A percentile compares a stretch with the other conserved stretches of the same genome.
These are phyloP conservation scores for Ustilago hordei DNA, from an alignment of 1,284 basidiomycete genomes.

Conservation along the genomic window DNA sequence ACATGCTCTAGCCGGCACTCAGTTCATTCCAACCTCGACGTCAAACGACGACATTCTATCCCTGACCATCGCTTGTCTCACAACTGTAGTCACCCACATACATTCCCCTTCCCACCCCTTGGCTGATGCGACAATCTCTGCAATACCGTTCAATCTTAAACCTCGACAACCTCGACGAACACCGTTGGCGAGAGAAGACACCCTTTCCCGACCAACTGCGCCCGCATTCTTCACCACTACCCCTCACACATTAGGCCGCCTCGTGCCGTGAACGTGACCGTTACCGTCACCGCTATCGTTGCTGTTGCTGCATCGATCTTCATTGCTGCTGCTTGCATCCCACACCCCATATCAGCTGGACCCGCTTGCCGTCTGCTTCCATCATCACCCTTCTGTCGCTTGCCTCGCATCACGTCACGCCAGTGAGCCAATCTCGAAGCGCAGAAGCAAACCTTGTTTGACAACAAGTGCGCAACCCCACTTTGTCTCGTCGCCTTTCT, in stretches of 20 bases:
- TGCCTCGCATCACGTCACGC: slow-evolving; percentile 1
- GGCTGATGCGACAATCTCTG: slow-evolving; percentile 15
- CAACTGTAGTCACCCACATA: background rate
- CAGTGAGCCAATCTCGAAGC: slow-evolving; percentile 1
- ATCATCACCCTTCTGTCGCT: background rate
- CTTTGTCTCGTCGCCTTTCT: background rate
- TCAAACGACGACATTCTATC: background rate
- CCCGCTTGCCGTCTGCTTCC: background rate
- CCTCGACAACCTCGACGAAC: background rate
- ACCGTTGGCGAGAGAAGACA: slow-evolving; percentile 21
- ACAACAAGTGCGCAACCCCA: background rate
- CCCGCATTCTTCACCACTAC: background rate
- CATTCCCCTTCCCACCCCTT: slow-evolving; percentile 42
- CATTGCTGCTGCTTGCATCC: slow-evolving; percentile 4
- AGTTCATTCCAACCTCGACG: background rate
- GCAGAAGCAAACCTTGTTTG: slow-evolving; percentile 5
- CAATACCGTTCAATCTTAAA: background rate
- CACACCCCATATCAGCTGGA: slow-evolving; percentile 4
- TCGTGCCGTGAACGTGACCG: background rate
- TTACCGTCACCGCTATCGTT: background rate
- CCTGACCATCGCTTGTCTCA: slow-evolving; percentile 5
- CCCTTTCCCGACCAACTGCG: background rate
- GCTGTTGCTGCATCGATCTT: background rate
- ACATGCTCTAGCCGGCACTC: background rate
- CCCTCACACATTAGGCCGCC: background rate